These are phyloP conservation scores for Globisporangium mamillatum DNA, from an alignment of 352 stramenopile genomes.

Conservation along the genomic window DNA sequence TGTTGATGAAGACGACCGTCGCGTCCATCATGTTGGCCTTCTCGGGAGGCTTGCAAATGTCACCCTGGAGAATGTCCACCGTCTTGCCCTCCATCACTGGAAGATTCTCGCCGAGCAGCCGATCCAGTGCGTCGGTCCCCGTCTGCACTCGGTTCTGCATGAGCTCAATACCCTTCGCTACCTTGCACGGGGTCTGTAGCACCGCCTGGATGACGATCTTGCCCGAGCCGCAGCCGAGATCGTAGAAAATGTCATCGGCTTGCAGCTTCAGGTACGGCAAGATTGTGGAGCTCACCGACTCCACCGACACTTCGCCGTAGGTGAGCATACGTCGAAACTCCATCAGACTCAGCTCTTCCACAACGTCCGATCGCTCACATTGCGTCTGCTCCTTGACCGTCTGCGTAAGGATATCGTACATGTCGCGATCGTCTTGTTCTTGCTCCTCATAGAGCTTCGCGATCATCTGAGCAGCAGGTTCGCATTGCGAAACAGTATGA, in stretches of 20 bases:
- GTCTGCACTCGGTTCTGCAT: slow-evolving; percentile 81
- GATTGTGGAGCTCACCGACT: slow-evolving; percentile 60
- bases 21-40: slow-evolving; percentile 59
- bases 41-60: slow-evolving; percentile 65
- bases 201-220: slow-evolving; percentile 78
- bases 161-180: slow-evolving; percentile 77
- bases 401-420: slow-evolving; percentile 69
- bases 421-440: slow-evolving; percentile 71
- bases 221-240: slow-evolving; percentile 76
- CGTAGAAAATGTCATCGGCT: slow-evolving; percentile 78
- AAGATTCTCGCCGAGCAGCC: slow-evolving; percentile 39
- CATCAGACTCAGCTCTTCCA: slow-evolving; percentile 61
- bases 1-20: slow-evolving; percentile 87
- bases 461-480: slow-evolving; percentile 30
- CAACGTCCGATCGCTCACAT: slow-evolving; percentile 59
- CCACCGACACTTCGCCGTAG: slow-evolving; percentile 76
- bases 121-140: slow-evolving; percentile 50
- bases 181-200: slow-evolving; percentile 62
- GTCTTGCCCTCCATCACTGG: slow-evolving; percentile 43
- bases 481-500: background rate
- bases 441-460: slow-evolving; percentile 64
- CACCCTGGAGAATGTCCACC: slow-evolving; percentile 66
- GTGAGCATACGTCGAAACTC: slow-evolving; percentile 76
- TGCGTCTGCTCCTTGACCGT: slow-evolving; percentile 63
- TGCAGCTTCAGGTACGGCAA: slow-evolving; percentile 63